Evolutionary conservation across 2,329 filamentous ascomycete species (phyloP), one percentile per base, ranked within the genome.

Genomic region (Aotearoamyces nothofagi): DNA sequence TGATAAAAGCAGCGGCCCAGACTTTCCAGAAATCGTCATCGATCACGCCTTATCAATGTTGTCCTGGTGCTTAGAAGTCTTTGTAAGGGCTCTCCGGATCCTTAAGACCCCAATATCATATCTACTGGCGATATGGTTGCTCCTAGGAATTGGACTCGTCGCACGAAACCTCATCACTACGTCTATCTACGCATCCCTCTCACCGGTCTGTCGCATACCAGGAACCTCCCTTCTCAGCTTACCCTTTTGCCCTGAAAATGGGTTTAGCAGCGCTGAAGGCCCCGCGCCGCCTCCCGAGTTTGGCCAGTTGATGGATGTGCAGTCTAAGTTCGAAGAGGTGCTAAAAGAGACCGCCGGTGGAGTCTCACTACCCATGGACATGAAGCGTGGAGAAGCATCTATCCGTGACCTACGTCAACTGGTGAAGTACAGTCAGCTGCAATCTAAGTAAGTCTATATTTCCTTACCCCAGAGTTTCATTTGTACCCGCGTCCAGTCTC

Each of bases 241-340:
- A 1, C 66, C 77, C 0, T 78, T 81, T 41, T 86, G 79, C 38
- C 39, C 35, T n/a, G 32, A 30, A 12, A 16, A 33, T 38, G 14
- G 41, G 42, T 27, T 35, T 37, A 22, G 44, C 40, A 26, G 16
- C 5, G 38, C 24, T 26, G 39, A 38, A 39, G 35, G 20, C 15
- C 29, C 19, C 17, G 43, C 33, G 37, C 48, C 24, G 34, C 46
- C 39, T 38, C 51, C 32, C 9, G 74, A 84, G 42, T 87, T 87
- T 39, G 74, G 82, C 37, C 67, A 75, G 26, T 61, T 92, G 13
- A 78, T 90, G 60, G 62, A 62, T 11, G 68, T 78, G 2, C 81
- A 92, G 50, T 60, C 67, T n/a, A 65, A 73, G 15, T 83, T 92
- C 32, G 79, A 84, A 50, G 68, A 78, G 33, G 71, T 90, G 1